A percentile compares a stretch with the other conserved stretches of the same genome.
Conservation (phyloP, 805 yeast genomes). For the Spathaspora sp. region DNA sequence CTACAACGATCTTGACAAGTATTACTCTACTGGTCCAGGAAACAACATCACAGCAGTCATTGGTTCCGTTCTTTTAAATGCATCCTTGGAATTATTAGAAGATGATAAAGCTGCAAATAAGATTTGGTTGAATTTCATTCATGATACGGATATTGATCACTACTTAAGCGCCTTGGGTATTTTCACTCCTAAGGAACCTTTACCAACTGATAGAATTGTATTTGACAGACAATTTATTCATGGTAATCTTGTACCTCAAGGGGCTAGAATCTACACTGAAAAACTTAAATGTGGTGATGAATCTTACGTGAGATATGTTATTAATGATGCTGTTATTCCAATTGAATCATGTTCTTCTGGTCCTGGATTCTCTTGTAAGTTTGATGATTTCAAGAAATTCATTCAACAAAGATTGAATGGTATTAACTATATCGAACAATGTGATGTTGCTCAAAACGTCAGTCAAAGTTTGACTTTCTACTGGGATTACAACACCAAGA, state of each 20-base stretch:
- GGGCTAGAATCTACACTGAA: slow-evolving; percentile 51
- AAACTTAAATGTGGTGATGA: slow-evolving; percentile 41
- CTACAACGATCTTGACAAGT: slow-evolving; percentile 51
- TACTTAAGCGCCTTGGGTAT: slow-evolving; percentile 61
- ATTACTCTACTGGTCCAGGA: slow-evolving; percentile 61
- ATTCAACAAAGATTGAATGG: slow-evolving; percentile 8
- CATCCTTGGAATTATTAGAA: slow-evolving; percentile 42
- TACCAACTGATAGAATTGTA: slow-evolving; percentile 32
- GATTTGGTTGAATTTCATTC: slow-evolving; percentile 64
- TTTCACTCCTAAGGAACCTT: slow-evolving; percentile 32
- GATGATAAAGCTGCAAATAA: slow-evolving; percentile 36
- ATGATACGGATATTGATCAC: slow-evolving; percentile 61
- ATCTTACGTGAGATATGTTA: slow-evolving; percentile 43
- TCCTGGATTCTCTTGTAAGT: slow-evolving; percentile 48
- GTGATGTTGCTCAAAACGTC: slow-evolving; percentile 11
- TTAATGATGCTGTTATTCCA: slow-evolving; percentile 56
- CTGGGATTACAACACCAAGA: slow-evolving; percentile 19
- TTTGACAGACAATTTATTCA: slow-evolving; percentile 20
- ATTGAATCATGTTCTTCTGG: slow-evolving; percentile 46
- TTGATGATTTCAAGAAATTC: slow-evolving; percentile 7
- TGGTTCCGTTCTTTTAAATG: slow-evolving; percentile 51
- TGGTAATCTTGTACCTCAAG: slow-evolving; percentile 54
- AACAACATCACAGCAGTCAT: slow-evolving; percentile 50
- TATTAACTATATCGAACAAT: slow-evolving; percentile 11
- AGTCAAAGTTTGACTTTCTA: slow-evolving; percentile 16